Evolutionary conservation across 805 yeast species (phyloP), one percentile per base, ranked within the genome.

Genomic region (Saccharomycopsis fibuligera): DNA sequence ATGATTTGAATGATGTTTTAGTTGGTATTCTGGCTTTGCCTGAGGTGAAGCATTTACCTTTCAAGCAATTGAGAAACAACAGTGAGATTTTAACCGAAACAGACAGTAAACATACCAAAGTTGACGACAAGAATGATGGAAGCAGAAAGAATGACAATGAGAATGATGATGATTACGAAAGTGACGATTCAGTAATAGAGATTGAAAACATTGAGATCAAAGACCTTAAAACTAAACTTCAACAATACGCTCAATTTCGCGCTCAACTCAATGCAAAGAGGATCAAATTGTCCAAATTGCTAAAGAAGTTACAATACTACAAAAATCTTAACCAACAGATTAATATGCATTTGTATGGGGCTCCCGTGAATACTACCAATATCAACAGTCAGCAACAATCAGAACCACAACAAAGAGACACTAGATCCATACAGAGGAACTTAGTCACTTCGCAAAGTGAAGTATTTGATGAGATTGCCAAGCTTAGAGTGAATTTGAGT

Each of bases 351-450:
- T 29, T 41, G 6, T 14, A 16, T 27, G 45, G 45, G n/a, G 25
- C 41, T 6, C 41, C 17, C 8, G 25, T 38, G 9, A n/a, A n/a
- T n/a, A n/a, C n/a, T n/a, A 27, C 16, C 29, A 27, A 41, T 29
- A n/a, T 41, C 17, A 8, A 16, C 5, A 21, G n/a, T 19, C 27
- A 38, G 16, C 19, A 36, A n/a, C 21, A 30, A 42, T n/a, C n/a
- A n/a, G n/a, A n/a, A n/a, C n/a, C n/a, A n/a, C n/a, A n/a, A n/a
- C n/a, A n/a, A n/a, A n/a, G n/a, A n/a, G n/a, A n/a, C n/a, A n/a
- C n/a, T n/a, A n/a, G n/a, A n/a, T n/a, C n/a, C n/a, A 48, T 48
- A 8, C 53, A 50, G 19, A 22, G 25, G 10, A 50, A 50, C 22
- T 29, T 50, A 29, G 30, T 46, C 4, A 43, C 44, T 24, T 50